phyloP scores from a whole-genome alignment of 148 eudicot genomes.

The Rhododendron ferrugineum region DNA sequence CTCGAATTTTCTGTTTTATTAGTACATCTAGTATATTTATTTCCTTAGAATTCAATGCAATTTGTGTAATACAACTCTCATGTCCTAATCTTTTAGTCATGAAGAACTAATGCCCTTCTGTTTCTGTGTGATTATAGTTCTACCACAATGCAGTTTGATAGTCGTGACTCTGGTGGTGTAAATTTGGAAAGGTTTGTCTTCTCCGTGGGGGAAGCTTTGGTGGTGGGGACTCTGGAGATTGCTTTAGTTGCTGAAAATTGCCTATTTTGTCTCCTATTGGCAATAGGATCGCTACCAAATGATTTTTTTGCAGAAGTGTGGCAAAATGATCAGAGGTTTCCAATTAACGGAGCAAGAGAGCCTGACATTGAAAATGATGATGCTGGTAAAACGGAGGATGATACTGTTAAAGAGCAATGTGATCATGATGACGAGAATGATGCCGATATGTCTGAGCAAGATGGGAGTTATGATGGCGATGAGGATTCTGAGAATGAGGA shows the following conservation, averaged over 20 bases:
- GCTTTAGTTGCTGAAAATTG: background rate
- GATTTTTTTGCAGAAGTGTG: background rate
- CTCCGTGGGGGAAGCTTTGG: background rate
- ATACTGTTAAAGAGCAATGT: background rate
- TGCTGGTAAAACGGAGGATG: background rate
- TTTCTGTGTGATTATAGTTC: background rate
- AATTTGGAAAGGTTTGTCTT: background rate
- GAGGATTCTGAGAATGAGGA: background rate
- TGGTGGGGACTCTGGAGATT: background rate
- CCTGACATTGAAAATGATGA: conserved; percentile 1
- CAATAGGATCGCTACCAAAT: background rate
- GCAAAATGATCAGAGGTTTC: background rate
- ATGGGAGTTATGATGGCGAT: background rate
- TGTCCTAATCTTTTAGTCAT: background rate
- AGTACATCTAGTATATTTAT: background rate
- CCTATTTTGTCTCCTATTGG: background rate
- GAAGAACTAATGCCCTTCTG: background rate
- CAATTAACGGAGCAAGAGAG: background rate
- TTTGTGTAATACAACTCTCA: background rate
- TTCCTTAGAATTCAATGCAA: background rate
- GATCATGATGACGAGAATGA: background rate
- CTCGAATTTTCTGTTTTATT: background rate
- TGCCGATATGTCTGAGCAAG: background rate
- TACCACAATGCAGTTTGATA: background rate
- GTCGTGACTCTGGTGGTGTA: background rate